Conservation (phyloP, 148 eudicot species). For the Selenicereus undatus region DNA sequence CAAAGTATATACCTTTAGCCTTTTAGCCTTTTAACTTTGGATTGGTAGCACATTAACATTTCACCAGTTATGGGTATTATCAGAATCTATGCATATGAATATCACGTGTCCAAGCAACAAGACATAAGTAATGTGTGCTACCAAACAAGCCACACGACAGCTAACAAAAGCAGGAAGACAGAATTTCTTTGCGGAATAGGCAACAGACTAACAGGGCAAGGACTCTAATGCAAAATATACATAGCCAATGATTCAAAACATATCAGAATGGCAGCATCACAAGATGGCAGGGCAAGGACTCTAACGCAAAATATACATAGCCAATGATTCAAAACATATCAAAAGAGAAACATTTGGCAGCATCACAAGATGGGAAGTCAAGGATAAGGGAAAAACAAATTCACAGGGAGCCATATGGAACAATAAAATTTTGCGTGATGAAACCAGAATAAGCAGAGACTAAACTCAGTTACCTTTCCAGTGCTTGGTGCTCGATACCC, state of each 20-base stretch:
- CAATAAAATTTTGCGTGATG: not conserved
- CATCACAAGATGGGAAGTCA: not conserved
- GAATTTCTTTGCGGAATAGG: too few relatives aligned
- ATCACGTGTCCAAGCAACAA: too few relatives aligned
- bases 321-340: not conserved
- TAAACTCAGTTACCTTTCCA: conserved; percentile 54
- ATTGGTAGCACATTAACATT: too few relatives aligned
- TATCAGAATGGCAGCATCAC: too few relatives aligned
- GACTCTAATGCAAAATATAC: too few relatives aligned
- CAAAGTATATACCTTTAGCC: too few relatives aligned
- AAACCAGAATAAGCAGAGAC: not conserved
- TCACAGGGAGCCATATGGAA: not conserved
- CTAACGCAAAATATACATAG: not conserved
- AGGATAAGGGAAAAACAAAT: not conserved
- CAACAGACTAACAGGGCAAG: too few relatives aligned
- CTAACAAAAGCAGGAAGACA: not conserved
- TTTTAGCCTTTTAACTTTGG: too few relatives aligned
- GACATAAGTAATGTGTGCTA: too few relatives aligned
- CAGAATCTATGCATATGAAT: too few relatives aligned
- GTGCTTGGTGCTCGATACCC: conserved; percentile 61
- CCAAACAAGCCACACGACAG: not conserved
- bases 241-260: too few relatives aligned
- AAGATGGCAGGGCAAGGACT: not conserved
- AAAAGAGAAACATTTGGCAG: not conserved
- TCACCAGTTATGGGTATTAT: too few relatives aligned